Base-by-base conservation (phyloP, 2,329 filamentous ascomycete species). In the Calycina herbarum region DNA sequence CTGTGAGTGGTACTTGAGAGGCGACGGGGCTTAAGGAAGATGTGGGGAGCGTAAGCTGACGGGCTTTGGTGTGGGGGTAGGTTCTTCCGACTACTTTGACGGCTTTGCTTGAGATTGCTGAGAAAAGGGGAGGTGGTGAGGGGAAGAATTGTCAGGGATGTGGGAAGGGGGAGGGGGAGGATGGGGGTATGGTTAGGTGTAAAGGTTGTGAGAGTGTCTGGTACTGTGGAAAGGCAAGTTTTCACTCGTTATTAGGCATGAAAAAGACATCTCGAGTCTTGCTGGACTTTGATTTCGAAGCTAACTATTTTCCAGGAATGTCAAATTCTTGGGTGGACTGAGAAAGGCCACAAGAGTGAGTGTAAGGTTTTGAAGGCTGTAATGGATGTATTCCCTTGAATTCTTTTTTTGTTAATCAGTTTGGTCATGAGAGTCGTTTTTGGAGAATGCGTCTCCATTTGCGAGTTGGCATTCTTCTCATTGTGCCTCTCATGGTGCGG, bases 201-300 rank as follows among this genome's bases (percentile, higher is more conserved):
- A 71, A 68, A 67, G 73, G 73, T 0, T 75, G 73, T 64, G 67
- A 64, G 45, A 59, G 62, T 24, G 71, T 71, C 33, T 74, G 72
- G 72, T 75, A 75, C 69, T 75, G 73, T 64, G 68, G 69, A 11
- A 75, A 73, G 69, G 73, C 73, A 65, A 27, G 67, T 68, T 35
- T 61, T 4, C 11, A 56, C n/a, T 15, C 17, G 15, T 62, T 31
- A 27, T 38, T n/a, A 27, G 4, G 6, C 13, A 62, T 8, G 3
- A 5, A 27, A 20, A n/a, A 27, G 29, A 4, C 24, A 29, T 59
- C 17, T 20, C 8, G 2, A 31, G 13, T 35, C 1, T 6, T 54
- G 20, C 13, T 24, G 48, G 48, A 54, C 3, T 54, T 54, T 2
- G 4, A 8, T 17, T 17, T 62, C 1, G 13, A 29, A 56, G 13